Base-by-base conservation (phyloP, 805 yeast genomes). In the Zygosaccharomyces pseudorouxii region DNA sequence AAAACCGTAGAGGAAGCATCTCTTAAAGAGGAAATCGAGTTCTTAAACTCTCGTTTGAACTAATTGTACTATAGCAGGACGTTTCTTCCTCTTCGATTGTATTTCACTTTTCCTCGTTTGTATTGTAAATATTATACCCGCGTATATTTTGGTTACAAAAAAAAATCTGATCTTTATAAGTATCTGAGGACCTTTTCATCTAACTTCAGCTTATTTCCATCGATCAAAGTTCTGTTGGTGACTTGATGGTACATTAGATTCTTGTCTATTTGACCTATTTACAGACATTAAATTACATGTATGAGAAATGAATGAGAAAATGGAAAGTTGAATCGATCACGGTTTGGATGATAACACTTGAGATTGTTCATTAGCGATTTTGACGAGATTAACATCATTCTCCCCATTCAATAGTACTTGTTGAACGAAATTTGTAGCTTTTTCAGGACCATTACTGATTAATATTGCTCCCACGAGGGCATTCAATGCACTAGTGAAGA, bases 1-100 rank as follows among this genome's bases (percentile, higher is more conserved):
- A 90, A 90, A 71, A 87, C 96, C 1, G 97, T 92, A 4, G 97
- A 92, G 65, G 97, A 90, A 64, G 96, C 96, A 20, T 85, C 90
- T 61, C 72, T 90, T 59, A 84, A 84, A 60, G 90, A 85, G 56
- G 96, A 89, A 59, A 86, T 90, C 58, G 89, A 82, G 4, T 82
- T 83, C 55, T 75, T 89, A 56, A 90, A 89, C 68, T 81, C 88
- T 10, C 77, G 85, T 56, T 63, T 82, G 47, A 51, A 52, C 23
- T 54, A 50, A 41, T 9, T 35, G 38, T 42, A 42, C 22, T 42
- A 30, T 38, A 45, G 9, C 29, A 42, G 36, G 25, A 16, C 35
- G n/a, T 28, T 35, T 19, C 33, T 14, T 38, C 18, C 11, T n/a
- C 29, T n/a, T n/a, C 23, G n/a, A 30, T 20, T 20, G n/a, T n/a